A percentile compares a stretch with the other conserved stretches of the same genome.
These are phyloP conservation scores for Neonectria neomacrospora DNA, from an alignment of 2,329 filamentous ascomycete genomes.

Conservation along the genomic window DNA sequence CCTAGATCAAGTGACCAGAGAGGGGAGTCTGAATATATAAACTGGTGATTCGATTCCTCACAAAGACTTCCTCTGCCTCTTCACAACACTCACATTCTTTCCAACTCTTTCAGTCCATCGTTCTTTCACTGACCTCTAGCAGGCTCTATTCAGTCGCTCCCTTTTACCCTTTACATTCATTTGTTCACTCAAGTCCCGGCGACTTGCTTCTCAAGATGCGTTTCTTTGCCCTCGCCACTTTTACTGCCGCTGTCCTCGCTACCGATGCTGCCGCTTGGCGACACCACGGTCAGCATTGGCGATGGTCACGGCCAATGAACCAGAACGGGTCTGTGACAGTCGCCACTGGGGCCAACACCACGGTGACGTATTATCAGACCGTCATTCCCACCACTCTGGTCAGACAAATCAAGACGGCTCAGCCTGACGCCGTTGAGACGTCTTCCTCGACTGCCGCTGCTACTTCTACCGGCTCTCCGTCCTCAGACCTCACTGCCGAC, in stretches of 20 bases:
- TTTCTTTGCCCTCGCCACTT: background rate
- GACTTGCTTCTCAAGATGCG: background rate
- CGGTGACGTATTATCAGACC: background rate
- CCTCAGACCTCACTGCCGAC: slow-evolving; percentile 29
- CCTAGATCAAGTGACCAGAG: background rate
- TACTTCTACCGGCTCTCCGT: background rate
- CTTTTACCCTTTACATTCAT: background rate
- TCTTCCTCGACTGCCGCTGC: slow-evolving; percentile 6
- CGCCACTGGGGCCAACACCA: background rate
- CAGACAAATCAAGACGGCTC: slow-evolving; percentile 13
- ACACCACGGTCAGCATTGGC: background rate
- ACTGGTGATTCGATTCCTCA: background rate
- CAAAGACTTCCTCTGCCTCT: background rate
- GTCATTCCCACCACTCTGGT: slow-evolving; percentile 12
- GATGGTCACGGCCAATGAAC: background rate
- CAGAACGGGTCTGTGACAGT: background rate
- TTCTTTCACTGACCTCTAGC: background rate
- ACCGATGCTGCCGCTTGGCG: background rate
- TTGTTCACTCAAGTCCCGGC: background rate
- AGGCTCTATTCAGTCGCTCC: background rate
- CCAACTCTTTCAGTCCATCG: background rate
- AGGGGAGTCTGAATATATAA: background rate
- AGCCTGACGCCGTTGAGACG: slow-evolving; percentile 10
- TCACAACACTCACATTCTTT: background rate
- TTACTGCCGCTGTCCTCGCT: background rate